phyloP scores from a whole-genome alignment of 805 yeast genomes.

The Saccharomycopsis vini region DNA sequence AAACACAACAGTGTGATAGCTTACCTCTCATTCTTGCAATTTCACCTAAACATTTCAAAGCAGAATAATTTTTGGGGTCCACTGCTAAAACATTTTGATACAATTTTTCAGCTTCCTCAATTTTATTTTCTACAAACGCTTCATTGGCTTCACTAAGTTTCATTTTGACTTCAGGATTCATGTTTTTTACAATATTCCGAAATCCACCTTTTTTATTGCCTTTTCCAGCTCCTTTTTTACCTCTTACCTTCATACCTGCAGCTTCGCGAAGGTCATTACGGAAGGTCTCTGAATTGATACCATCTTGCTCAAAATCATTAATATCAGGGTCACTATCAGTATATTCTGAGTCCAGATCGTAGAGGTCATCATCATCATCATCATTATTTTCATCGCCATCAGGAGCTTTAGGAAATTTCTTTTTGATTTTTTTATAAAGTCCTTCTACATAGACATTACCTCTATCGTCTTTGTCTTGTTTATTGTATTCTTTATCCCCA shows the following conservation, averaged over 20 bases:
- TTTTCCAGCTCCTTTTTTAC: conserved; percentile 23
- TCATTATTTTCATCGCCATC: conserved; percentile 22
- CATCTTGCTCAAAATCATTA: conserved; percentile 27
- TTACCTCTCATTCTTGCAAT: conserved; percentile 63
- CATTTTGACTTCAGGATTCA: conserved; percentile 66
- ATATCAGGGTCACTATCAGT: conserved; percentile 27
- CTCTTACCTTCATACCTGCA: conserved; percentile 41
- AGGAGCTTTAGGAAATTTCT: conserved; percentile 11
- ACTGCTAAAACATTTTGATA: conserved; percentile 65
- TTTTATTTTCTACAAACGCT: conserved; percentile 61
- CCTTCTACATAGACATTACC: neutral
- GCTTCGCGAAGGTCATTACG: conserved; percentile 62
- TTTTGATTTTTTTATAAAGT: neutral
- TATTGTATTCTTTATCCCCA: neutral
- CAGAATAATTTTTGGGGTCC: conserved; percentile 71
- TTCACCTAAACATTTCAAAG: conserved; percentile 84
- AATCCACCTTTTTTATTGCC: conserved; percentile 21
- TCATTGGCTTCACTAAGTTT: conserved; percentile 68
- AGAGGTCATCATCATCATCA: conserved; percentile 16
- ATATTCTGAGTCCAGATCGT: conserved; percentile 4
- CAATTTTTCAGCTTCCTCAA: conserved; percentile 46
- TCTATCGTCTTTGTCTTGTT: neutral
- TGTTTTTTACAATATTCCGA: conserved; percentile 29
- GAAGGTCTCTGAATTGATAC: conserved; percentile 26
- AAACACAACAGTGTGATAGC: conserved; percentile 62